A percentile compares a stretch with the other conserved stretches of the same genome.
phyloP scores from a whole-genome alignment of 441 rosid genomes.

The Eruca vesicaria region DNA sequence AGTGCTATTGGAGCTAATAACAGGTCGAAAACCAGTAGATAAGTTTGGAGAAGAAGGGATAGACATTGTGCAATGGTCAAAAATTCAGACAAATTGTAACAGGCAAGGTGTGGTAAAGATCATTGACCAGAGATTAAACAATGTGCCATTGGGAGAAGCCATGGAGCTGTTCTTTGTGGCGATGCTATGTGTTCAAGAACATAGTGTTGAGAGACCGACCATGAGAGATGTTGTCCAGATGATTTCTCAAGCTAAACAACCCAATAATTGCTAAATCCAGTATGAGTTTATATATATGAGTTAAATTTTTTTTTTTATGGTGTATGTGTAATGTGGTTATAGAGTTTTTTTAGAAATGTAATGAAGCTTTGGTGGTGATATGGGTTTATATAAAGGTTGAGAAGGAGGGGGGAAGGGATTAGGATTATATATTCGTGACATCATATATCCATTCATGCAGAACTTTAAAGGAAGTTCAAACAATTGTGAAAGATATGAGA shows the following conservation, averaged over 20 bases:
- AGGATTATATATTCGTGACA: not conserved
- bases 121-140: conserved; percentile 50
- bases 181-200: conserved; percentile 81
- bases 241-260: conserved; percentile 43
- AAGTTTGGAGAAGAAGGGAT: conserved; percentile 81
- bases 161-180: conserved; percentile 85
- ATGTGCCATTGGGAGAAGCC: conserved; percentile 56
- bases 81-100: conserved; percentile 51
- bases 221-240: conserved; percentile 91
- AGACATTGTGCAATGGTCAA: conserved; percentile 89
- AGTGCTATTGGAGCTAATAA: conserved; percentile 67
- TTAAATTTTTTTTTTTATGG: conserved; percentile 4
- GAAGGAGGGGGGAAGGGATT: not conserved
- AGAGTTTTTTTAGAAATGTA: conserved; percentile 26
- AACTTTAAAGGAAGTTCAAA: not conserved
- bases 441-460: not conserved
- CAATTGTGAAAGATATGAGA: not conserved
- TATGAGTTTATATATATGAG: conserved; percentile 2
- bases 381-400: conserved; percentile 17
- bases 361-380: conserved; percentile 22
- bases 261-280: conserved; percentile 22
- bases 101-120: conserved; percentile 66
- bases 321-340: conserved; percentile 8
- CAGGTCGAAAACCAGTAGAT: conserved; percentile 77
- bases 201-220: conserved; percentile 82